These are phyloP conservation scores for Ceratobasidium sp. DNA, from an alignment of 1,284 basidiomycete species.

Conservation along the genomic window DNA sequence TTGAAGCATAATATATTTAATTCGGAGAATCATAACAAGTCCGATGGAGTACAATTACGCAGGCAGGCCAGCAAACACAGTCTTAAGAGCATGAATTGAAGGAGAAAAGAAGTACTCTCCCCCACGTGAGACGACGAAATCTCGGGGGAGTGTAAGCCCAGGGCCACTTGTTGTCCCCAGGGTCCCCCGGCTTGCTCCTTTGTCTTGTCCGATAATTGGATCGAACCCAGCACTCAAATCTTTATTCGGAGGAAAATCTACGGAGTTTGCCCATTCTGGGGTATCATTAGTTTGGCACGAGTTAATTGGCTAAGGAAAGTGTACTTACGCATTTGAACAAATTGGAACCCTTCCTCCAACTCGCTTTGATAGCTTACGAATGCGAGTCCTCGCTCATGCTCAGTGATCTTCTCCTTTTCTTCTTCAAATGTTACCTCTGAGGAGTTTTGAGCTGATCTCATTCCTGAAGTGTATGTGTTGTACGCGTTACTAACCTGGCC, in stretches of 20 bases:
- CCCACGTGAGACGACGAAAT: constrained; percentile 52
- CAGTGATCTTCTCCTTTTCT: constrained; percentile 50
- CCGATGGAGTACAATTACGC: too few species aligned
- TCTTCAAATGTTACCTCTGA: constrained; percentile 53
- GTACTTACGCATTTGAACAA: constrained; percentile 54
- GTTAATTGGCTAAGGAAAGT: not conserved
- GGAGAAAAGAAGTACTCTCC: constrained; percentile 58
- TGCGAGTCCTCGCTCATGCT: constrained; percentile 58
- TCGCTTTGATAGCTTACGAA: constrained; percentile 60
- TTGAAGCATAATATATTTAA: too few species aligned
- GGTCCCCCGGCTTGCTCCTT: constrained; percentile 52
- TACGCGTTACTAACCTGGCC: too few species aligned
- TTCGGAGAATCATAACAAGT: too few species aligned
- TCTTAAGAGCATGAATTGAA: constrained; percentile 53
- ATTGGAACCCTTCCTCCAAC: constrained; percentile 55
- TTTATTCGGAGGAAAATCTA: constrained; percentile 45
- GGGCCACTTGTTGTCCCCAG: constrained; percentile 46
- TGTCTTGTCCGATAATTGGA: constrained; percentile 55
- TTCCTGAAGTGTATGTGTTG: too few species aligned
- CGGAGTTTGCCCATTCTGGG: constrained; percentile 49
- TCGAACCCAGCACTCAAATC: constrained; percentile 47
- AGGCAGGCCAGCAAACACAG: too few species aligned
- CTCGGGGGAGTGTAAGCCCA: constrained; percentile 45
- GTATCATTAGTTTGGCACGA: not conserved
- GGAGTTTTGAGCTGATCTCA: too few species aligned